Evolutionary conservation across 345 rosid species (phyloP).

Genomic region (Linum lewisii): DNA sequence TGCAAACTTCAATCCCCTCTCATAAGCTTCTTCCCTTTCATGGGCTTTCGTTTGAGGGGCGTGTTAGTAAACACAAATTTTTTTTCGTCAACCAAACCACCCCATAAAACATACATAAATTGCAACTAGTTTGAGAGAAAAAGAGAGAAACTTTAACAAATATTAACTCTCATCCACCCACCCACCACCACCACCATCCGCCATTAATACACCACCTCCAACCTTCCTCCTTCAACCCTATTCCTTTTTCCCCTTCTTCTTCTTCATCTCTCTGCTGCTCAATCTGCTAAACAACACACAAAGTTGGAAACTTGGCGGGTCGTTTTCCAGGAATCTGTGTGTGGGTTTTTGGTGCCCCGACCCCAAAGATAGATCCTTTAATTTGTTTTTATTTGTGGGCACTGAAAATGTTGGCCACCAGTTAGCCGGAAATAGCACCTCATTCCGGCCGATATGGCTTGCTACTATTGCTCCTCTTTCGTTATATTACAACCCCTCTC

Average conservation of each 20-base stretch:
- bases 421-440: too few relatives aligned
- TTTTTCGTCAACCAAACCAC: too few relatives aligned
- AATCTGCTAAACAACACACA: slow-evolving; percentile 13
- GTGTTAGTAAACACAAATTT: too few relatives aligned
- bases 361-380: too few relatives aligned
- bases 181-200: not conserved
- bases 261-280: slow-evolving; percentile 12
- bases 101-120: too few relatives aligned
- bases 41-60: too few relatives aligned
- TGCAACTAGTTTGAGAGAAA: too few relatives aligned
- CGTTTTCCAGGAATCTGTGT: slow-evolving; percentile 18
- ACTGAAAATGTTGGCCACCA: too few relatives aligned
- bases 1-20: too few relatives aligned
- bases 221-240: slow-evolving; percentile 24
- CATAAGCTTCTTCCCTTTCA: too few relatives aligned
- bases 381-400: not conserved
- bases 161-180: not conserved
- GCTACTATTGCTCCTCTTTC: too few relatives aligned
- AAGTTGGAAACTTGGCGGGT: slow-evolving; percentile 19
- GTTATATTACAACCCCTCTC: not conserved
- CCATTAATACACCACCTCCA: not conserved
- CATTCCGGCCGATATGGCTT: too few relatives aligned
- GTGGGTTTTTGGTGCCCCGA: slow-evolving; percentile 24
- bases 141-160: not conserved
- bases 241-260: slow-evolving; percentile 19